Base-by-base conservation (phyloP, 352 stramenopile species). In the Phytopythium litorale region DNA sequence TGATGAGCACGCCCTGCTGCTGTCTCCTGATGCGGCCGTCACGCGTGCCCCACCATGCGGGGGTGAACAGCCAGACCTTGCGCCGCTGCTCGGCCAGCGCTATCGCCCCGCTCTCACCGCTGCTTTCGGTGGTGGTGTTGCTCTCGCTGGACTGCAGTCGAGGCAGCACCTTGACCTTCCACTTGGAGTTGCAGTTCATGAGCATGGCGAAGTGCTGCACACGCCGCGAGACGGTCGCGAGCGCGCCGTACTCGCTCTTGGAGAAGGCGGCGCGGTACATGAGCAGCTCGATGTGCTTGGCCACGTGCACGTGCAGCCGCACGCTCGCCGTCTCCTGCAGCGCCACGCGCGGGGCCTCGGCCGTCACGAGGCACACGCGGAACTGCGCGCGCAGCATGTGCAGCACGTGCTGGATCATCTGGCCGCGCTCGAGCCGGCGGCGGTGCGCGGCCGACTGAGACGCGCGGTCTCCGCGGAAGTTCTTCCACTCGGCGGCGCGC, bases 41-140 rank as follows among this genome's bases (percentile, higher is more conserved):
- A 48, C 49, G 28, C 9, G 50, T 21, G 15, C 13, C 37, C 65
- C 60, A 71, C 35, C 65, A 56, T 5, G 65, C 53, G 1, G 65
- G 53, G 16, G 53, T 71, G 50, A 71, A 71, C 13, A 71, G 62
- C 65, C 61, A 71, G 15, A 71, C 23, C 37, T 60, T 60, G n/a
- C 53, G 53, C 9, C 37, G 28, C 19, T 50, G 54, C 61, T 67
- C 55, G 46, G 60, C 60, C 37, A 56, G n/a, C 13, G 55, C 58
- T 5, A 48, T 42, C n/a, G 35, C 35, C 16, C 54, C 50, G n/a
- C 42, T 33, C 9, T 37, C 33, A n/a, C 30, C 25, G 33, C 46
- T 50, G 58, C 32, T 40, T 6, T 21, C 16, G 15, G 21, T 38
- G n/a, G 6, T 49, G 12, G 19, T 21, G 7, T 30, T 46, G 19